A percentile compares a stretch with the other conserved stretches of the same genome.
Evolutionary conservation across 371 early-diverging fungal species (phyloP).

Genomic region (Mucor velutinosus): DNA sequence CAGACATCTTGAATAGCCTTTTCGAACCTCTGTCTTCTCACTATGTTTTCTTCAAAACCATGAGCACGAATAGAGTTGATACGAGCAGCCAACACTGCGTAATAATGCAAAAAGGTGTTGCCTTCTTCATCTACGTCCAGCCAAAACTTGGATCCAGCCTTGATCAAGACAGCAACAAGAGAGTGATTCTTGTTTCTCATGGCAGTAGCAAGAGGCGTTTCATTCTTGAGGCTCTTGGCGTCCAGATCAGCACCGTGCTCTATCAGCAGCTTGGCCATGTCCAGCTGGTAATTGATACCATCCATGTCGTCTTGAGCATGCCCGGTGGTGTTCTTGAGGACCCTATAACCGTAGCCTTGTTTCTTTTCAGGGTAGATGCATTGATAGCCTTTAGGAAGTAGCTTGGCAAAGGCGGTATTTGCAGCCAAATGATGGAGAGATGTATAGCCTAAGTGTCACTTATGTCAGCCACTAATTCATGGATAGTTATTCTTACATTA

Average conservation of each 20-base stretch:
- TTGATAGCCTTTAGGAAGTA: slow-evolving; percentile 18
- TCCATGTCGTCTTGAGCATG: slow-evolving; percentile 30
- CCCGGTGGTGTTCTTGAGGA: not conserved
- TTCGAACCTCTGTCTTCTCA: slow-evolving; percentile 5
- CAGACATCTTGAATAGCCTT: slow-evolving; percentile 12
- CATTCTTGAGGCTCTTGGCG: slow-evolving; percentile 21
- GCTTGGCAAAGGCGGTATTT: slow-evolving; percentile 14
- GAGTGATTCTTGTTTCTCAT: slow-evolving; percentile 26
- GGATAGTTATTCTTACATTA: not conserved
- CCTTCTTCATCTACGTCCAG: slow-evolving; percentile 23
- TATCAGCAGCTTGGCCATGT: slow-evolving; percentile 31
- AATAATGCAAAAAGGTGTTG: slow-evolving; percentile 45
- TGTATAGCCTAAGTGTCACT: slow-evolving; percentile 29
- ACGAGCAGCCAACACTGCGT: slow-evolving; percentile 13
- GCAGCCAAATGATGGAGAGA: slow-evolving; percentile 48
- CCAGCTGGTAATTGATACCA: slow-evolving; percentile 28
- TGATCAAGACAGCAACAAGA: slow-evolving; percentile 31
- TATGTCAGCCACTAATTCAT: not conserved
- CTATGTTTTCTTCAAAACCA: not conserved
- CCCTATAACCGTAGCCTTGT: not conserved
- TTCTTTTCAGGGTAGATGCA: slow-evolving; percentile 2
- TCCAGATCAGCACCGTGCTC: slow-evolving; percentile 38
- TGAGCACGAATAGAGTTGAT: slow-evolving; percentile 15
- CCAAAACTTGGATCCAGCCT: slow-evolving; percentile 38
- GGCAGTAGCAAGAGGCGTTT: slow-evolving; percentile 54